Evolutionary conservation across 1,139 yeast species (phyloP), one percentile per base, ranked within the genome.

Genomic region (Meyerozyma carpophila): DNA sequence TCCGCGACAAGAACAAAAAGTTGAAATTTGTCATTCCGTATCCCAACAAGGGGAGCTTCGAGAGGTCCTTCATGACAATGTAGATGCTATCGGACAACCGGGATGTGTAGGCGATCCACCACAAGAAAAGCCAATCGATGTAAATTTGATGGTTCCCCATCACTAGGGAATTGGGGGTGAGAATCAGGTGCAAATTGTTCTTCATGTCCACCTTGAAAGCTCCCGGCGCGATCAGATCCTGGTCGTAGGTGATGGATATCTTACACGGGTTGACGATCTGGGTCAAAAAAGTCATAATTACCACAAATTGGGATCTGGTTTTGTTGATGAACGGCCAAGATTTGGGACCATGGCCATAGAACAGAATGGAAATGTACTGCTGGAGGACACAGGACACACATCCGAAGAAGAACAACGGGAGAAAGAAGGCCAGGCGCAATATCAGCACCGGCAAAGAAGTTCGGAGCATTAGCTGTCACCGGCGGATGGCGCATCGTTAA

Each of bases 131-230:
- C 99, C 99, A 93, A 62, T 93, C 99, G 4, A 95, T 82, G 59
- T 93, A 91, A 20, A 91, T 83, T 64, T 91, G 98, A 63, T 93
- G 98, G 59, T 93, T 93, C 16, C 94, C 79, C 34, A 88, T 81
- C 43, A 84, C 55, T 3, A 88, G 75, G 1, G 90, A 79, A 42
- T 82, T 73, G 8, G 75, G 73, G 10, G 69, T 62, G 14, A 81
- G 56, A 4, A 52, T 49, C 16, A 70, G 55, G 18, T 58, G 50
- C 14, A 77, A 47, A 21, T 65, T 50, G 1, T 70, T 69, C 28
- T 31, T 36, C 41, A 47, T 40, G 51, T 56, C 47, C 50, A 47
- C 42, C 16, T 52, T 46, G 49, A 58, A 59, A 20, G 43, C 44
- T 34, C 51, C 50, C 7, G 53, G 56, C 0, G 58, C 51, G 32